Percentiles rank a stretch among this genome's conserved stretches.
Evolutionary conservation across 768 basidiomycete species (phyloP).

Genomic region (Amanita phalloides): DNA sequence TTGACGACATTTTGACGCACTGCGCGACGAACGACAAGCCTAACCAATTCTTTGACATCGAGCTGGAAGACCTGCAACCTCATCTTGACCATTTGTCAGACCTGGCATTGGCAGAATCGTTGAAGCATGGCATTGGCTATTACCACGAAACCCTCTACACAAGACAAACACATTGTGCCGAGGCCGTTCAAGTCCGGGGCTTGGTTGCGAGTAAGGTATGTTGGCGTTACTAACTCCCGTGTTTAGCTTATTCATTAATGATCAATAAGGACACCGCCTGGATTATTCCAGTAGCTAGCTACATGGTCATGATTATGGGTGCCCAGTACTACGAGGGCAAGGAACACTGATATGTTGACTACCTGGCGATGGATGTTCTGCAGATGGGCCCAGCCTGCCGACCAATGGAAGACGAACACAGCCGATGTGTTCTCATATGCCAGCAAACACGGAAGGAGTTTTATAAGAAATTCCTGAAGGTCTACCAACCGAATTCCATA

Average conservation of each 20-base stretch:
- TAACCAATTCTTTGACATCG: too few species aligned
- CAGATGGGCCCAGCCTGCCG: slow-evolving; percentile 99
- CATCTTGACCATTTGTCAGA: slow-evolving; percentile 84
- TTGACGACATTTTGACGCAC: too few species aligned
- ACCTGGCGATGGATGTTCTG: slow-evolving; percentile 95
- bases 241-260: background rate
- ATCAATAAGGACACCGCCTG: slow-evolving; percentile 81
- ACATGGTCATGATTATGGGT: slow-evolving; percentile 99
- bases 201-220: slow-evolving; percentile 85
- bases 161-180: slow-evolving; percentile 93
- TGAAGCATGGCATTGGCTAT: slow-evolving; percentile 91
- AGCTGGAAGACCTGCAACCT: slow-evolving; percentile 59
- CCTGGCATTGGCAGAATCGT: slow-evolving; percentile 60
- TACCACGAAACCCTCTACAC: too few species aligned
- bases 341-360: slow-evolving; percentile 96
- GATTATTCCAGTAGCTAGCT: slow-evolving; percentile 87
- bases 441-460: slow-evolving; percentile 98
- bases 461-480: slow-evolving; percentile 99
- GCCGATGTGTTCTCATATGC: slow-evolving; percentile 94
- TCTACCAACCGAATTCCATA: slow-evolving; percentile 92
- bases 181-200: slow-evolving; percentile 89
- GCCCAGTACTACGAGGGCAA: slow-evolving; percentile 94
- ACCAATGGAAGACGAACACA: slow-evolving; percentile 77
- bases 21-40: too few species aligned
- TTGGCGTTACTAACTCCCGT: background rate